These are phyloP conservation scores for Leccinum pachyderme DNA, from an alignment of 1,284 basidiomycete species.

Conservation along the genomic window DNA sequence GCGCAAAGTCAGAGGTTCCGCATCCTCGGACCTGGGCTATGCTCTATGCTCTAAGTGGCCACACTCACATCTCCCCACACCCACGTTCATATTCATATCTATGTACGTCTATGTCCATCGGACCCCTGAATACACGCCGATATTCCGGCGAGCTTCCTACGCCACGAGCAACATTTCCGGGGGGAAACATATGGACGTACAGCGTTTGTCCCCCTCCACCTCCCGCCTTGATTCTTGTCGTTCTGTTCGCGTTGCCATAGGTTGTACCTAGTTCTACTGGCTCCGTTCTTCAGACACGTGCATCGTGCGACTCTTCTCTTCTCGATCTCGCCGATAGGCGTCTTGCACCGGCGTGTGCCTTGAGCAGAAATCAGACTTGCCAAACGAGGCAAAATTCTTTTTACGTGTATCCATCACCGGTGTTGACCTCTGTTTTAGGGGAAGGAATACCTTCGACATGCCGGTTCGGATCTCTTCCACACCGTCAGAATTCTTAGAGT, in stretches of 20 bases:
- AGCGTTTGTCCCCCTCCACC: too few species aligned
- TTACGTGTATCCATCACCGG: conserved; percentile 13
- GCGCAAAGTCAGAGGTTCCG: conserved; percentile 7
- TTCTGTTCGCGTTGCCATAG: background rate
- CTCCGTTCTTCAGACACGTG: background rate
- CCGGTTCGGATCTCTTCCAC: conserved; percentile 15
- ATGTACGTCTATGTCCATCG: background rate
- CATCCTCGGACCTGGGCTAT: conserved; percentile 1
- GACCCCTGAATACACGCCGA: background rate
- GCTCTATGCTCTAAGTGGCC: background rate
- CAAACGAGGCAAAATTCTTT: background rate
- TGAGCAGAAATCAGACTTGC: background rate
- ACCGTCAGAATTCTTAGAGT: background rate
- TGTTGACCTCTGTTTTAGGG: background rate
- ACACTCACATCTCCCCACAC: background rate
- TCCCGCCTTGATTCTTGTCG: background rate
- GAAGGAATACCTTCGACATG: background rate
- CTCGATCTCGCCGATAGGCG: background rate
- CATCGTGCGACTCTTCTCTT: background rate
- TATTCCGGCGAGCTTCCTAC: background rate
- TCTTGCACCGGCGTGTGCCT: conserved; percentile 1
- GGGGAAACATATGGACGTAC: background rate
- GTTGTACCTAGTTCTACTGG: background rate
- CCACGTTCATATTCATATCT: background rate
- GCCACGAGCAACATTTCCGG: background rate